Percentiles rank a stretch among this genome's conserved stretches.
These are phyloP conservation scores for Neurospora crassa DNA, from an alignment of 2,329 filamentous ascomycete species.

Conservation along the genomic window DNA sequence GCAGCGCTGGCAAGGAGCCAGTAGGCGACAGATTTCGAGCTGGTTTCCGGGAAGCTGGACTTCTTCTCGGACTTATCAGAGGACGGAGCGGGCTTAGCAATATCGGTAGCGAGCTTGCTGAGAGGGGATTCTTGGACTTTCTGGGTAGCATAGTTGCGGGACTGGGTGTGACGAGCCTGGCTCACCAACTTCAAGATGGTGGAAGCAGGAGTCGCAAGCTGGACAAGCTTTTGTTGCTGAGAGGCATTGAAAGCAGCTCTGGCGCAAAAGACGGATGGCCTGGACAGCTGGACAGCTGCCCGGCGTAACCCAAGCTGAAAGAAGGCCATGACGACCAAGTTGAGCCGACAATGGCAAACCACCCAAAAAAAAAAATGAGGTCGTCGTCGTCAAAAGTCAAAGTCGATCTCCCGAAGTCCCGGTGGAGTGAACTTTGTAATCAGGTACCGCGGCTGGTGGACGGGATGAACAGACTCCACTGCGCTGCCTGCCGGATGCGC, in stretches of 20 bases:
- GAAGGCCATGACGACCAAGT: conserved; percentile 19
- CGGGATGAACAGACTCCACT: conserved; percentile 1
- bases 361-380: too few species aligned
- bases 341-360: conserved; percentile 10
- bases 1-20: conserved; percentile 88
- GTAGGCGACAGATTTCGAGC: conserved; percentile 70
- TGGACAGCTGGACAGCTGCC: conserved; percentile 16
- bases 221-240: conserved; percentile 19
- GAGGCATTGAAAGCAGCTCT: conserved; percentile 28
- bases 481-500: background rate
- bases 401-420: background rate
- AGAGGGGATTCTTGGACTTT: conserved; percentile 21
- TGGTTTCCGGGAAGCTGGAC: conserved; percentile 47
- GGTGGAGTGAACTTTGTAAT: background rate
- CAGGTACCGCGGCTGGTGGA: conserved; percentile 1
- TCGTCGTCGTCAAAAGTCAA: background rate
- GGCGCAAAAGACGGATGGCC: conserved; percentile 35
- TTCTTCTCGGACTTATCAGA: conserved; percentile 21
- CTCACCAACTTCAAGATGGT: conserved; percentile 9
- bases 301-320: conserved; percentile 21
- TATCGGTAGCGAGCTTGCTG: conserved; percentile 8
- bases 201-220: conserved; percentile 10
- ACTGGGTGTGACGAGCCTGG: conserved; percentile 17
- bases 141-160: conserved; percentile 29
- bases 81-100: conserved; percentile 4